phyloP scores from a whole-genome alignment of 202 grass and related monocot species.

The Miscanthus sacchariflorus region DNA sequence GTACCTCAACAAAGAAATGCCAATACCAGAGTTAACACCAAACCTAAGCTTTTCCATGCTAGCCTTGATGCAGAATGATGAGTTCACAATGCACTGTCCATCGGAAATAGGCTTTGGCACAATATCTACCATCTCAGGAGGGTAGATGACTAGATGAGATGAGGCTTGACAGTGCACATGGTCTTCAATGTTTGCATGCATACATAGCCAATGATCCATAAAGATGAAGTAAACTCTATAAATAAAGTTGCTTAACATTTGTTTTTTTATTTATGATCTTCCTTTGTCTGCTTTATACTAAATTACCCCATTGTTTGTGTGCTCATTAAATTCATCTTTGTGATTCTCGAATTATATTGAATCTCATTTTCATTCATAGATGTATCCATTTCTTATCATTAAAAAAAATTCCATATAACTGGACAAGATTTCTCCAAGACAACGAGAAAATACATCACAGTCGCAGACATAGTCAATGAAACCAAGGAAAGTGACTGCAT shows the following conservation, averaged over 20 bases:
- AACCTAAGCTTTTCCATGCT: neutral
- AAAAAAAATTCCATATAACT: neutral
- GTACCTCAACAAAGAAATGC: neutral
- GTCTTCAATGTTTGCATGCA: neutral
- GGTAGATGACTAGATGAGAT: neutral
- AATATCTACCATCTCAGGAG: conserved; percentile 2
- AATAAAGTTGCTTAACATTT: neutral
- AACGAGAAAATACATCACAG: neutral
- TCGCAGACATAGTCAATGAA: neutral
- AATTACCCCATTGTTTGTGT: neutral
- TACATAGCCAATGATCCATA: neutral
- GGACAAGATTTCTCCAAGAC: neutral
- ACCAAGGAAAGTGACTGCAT: neutral
- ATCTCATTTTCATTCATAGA: neutral
- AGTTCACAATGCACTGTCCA: neutral
- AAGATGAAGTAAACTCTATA: neutral
- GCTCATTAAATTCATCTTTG: neutral
- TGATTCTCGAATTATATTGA: neutral
- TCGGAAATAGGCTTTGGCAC: neutral
- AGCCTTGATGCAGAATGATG: neutral
- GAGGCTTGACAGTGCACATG: neutral
- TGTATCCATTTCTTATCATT: neutral
- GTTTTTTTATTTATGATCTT: neutral
- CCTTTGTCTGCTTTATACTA: too few species aligned
- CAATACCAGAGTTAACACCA: neutral